phyloP scores from a whole-genome alignment of 192 early-diverging fungal species.

The Entophlyctis helioformis region DNA sequence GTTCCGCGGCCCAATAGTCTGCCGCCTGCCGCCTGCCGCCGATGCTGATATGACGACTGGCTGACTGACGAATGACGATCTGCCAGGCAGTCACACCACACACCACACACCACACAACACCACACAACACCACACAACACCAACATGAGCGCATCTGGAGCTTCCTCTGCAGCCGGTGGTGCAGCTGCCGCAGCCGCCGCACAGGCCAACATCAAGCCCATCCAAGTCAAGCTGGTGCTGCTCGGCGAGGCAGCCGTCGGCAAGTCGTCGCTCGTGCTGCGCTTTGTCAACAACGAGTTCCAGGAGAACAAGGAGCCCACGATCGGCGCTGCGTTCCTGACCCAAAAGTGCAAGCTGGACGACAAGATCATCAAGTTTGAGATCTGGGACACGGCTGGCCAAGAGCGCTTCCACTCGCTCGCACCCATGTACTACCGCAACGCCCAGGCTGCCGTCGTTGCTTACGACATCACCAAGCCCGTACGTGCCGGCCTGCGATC shows the following conservation, averaged over 20 bases:
- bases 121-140: too few relatives aligned
- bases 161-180: not conserved
- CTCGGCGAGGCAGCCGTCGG: conserved; percentile 95
- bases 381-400: conserved; percentile 87
- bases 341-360: conserved; percentile 87
- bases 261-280: conserved; percentile 89
- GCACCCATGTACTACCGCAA: conserved; percentile 96
- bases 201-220: conserved; percentile 49
- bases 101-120: too few relatives aligned
- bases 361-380: conserved; percentile 90
- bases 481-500: conserved; percentile 11
- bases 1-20: too few relatives aligned
- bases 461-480: conserved; percentile 86
- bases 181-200: conserved; percentile 4
- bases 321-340: conserved; percentile 74
- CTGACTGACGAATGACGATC: too few relatives aligned
- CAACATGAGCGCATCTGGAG: too few relatives aligned
- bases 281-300: conserved; percentile 92
- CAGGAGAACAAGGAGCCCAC: conserved; percentile 96
- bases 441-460: conserved; percentile 93
- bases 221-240: conserved; percentile 95
- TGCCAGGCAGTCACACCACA: too few relatives aligned
- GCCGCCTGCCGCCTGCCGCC: too few relatives aligned
- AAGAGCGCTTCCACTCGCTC: conserved; percentile 94
- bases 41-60: too few relatives aligned